Base-by-base conservation (phyloP, 352 stramenopile species). In the Phytophthora colocasiae region DNA sequence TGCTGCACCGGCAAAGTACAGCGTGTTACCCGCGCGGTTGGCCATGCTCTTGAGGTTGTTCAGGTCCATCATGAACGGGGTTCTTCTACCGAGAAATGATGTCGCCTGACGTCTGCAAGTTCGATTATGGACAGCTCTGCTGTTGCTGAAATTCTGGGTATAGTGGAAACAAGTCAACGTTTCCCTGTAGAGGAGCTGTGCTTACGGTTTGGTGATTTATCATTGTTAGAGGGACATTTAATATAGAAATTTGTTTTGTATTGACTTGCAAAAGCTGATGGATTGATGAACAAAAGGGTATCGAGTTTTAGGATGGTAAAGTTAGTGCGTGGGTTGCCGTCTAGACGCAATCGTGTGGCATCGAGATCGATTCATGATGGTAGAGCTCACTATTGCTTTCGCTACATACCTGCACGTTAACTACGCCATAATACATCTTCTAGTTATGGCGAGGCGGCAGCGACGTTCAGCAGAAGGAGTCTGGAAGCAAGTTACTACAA, bases 21-120 rank as follows among this genome's bases (percentile, higher is more conserved):
- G 81, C 49, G 83, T 90, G 69, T 90, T 90, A 52, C 81, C 83
- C 24, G 83, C 83, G 62, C 83, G 83, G 63, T 88, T 92, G 14
- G 80, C 81, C 78, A 92, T 89, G 58, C 63, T 80, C 65, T 89
- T 89, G 64, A 88, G 69, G 69, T 87, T 88, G 36, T 86, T 83
- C 68, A 91, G 75, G 53, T 77, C 77, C 71, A 78, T 78, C 36
- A 39, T 66, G 17, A 12, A 59, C 34, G 14, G 40, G 19, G 15
- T 4, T 12, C 2, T 10, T 1, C 22, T 8, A 12, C 15, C 40
- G 11, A 17, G 36, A 19, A 19, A 15, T 22, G 55, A 49, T 43
- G 45, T 47, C 19, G 17, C 43, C 32, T 61, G 40, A 53, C 31
- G 67, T 63, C 43, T 49, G 60, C 61, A 19, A 53, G 48, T 75